Base-by-base conservation (phyloP, 345 rosid species). In the Hibiscus syriacus region DNA sequence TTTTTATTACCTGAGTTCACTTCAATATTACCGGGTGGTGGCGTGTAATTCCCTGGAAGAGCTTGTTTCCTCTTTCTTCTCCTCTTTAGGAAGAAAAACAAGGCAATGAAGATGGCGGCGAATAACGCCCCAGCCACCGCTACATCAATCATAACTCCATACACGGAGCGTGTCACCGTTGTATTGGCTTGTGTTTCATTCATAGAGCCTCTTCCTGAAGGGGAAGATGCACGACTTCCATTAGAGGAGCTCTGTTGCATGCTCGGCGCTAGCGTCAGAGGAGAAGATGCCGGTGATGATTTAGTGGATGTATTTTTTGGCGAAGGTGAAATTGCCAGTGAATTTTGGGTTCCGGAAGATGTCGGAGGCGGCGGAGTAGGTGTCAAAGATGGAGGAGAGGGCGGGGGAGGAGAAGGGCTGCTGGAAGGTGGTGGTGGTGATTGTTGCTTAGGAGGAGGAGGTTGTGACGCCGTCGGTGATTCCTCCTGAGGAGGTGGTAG, bases 51-150 rank as follows among this genome's bases (percentile, higher is more conserved):
- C n/a, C n/a, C n/a, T n/a, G n/a, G n/a, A 77, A 83, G 81, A 3
- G 48, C 10, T 62, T 63, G 75, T 64, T 67, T 80, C 73, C 78
- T 87, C 30, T 63, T 89, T 60, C 79, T 85, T 74, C 5, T 36
- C 12, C 74, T 83, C 60, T 74, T 75, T 16, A 72, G 69, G 23
- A 75, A 36, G 53, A 82, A 74, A 56, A 85, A 65, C 41, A 81
- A 52, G 10, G 84, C 87, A 16, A 93, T 48, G 4, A 89, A 17
- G 8, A 82, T 86, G 3, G 90, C n/a, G n/a, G 90, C 29, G 14
- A 87, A 67, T 0, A 72, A 77, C 13, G 41, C 41, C 12, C 87
- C 82, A 0, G 78, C 92, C 4, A 80, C 79, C 9, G 85, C 70
- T n/a, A 38, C 80, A 5, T 84, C 90, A 0, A 70, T 72, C 54